Conservation (phyloP, 495 filamentous ascomycete genomes). For the Bombardia bombarda region DNA sequence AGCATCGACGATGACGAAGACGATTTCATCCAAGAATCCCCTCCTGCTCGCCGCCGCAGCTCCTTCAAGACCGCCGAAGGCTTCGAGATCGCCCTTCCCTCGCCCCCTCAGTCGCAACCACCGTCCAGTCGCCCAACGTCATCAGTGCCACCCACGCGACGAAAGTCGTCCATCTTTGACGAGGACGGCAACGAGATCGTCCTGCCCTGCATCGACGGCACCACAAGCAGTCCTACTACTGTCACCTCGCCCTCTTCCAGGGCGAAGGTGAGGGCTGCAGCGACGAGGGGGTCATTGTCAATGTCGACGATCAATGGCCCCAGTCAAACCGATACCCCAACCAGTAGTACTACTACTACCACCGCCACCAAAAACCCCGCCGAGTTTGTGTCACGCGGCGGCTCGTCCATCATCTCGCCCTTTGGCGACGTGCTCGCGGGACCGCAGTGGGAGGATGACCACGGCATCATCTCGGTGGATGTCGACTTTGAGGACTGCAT, state of each 20-base stretch:
- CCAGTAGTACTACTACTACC: not conserved
- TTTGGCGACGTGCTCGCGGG: constrained; percentile 69
- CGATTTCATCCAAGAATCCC: no score
- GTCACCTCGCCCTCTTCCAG: not conserved
- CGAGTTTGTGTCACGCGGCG: constrained; percentile 58
- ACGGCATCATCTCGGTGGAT: constrained; percentile 37
- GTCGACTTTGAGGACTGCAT: constrained; percentile 47
- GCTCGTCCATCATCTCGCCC: constrained; percentile 75
- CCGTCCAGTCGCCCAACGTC: not conserved
- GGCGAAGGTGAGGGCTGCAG: not conserved
- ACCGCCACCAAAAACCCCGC: constrained; percentile 6
- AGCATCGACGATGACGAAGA: not conserved
- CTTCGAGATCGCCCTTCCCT: constrained; percentile 31
- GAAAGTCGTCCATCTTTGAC: constrained; percentile 31
- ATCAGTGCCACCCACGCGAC: not conserved
- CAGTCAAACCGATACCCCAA: no score
- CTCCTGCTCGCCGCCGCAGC: constrained; percentile 15
- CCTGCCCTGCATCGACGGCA: constrained; percentile 10
- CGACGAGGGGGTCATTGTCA: not conserved
- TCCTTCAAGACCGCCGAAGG: constrained; percentile 30
- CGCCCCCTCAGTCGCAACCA: not conserved
- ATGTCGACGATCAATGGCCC: no score
- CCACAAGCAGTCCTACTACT: not conserved
- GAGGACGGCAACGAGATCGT: constrained; percentile 42
- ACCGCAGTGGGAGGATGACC: constrained; percentile 75